A percentile compares a stretch with the other conserved stretches of the same genome.
Evolutionary conservation across 495 filamentous ascomycete genomes (phyloP).

Genomic region (Cetradonia linearis): DNA sequence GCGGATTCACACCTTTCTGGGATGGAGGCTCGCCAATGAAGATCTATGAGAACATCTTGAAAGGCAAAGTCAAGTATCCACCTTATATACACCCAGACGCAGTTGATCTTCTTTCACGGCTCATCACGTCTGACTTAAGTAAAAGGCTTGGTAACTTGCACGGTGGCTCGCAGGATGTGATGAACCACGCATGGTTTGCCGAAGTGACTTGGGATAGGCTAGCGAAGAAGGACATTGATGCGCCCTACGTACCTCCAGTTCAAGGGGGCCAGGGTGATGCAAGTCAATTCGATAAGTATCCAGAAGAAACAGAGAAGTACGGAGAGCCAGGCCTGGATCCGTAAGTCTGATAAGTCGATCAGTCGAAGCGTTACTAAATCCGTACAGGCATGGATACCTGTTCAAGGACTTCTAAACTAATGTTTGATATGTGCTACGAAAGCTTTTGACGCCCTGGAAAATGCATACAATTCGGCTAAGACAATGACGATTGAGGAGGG

Average conservation of each 20-base stretch:
- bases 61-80: constrained; percentile 88
- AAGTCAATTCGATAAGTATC: constrained; percentile 96
- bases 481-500: neutral
- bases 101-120: constrained; percentile 76
- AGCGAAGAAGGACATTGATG: constrained; percentile 91
- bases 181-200: constrained; percentile 89
- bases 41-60: constrained; percentile 97
- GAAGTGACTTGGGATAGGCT: constrained; percentile 97
- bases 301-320: constrained; percentile 90
- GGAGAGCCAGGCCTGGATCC: constrained; percentile 65
- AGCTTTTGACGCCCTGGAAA: neutral
- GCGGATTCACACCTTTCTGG: constrained; percentile 98
- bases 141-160: constrained; percentile 92
- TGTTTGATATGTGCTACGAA: neutral
- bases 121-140: constrained; percentile 91
- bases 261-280: constrained; percentile 87
- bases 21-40: constrained; percentile 95
- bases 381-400: constrained; percentile 52
- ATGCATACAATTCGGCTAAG: neutral
- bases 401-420: constrained; percentile 59
- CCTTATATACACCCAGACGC: constrained; percentile 91
- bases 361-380: constrained; percentile 18
- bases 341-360: constrained; percentile 46
- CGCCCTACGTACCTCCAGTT: constrained; percentile 95
- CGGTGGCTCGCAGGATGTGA: constrained; percentile 86